These are phyloP conservation scores for Aurifilum marmelostoma DNA, from an alignment of 2,329 filamentous ascomycete genomes.

Conservation along the genomic window DNA sequence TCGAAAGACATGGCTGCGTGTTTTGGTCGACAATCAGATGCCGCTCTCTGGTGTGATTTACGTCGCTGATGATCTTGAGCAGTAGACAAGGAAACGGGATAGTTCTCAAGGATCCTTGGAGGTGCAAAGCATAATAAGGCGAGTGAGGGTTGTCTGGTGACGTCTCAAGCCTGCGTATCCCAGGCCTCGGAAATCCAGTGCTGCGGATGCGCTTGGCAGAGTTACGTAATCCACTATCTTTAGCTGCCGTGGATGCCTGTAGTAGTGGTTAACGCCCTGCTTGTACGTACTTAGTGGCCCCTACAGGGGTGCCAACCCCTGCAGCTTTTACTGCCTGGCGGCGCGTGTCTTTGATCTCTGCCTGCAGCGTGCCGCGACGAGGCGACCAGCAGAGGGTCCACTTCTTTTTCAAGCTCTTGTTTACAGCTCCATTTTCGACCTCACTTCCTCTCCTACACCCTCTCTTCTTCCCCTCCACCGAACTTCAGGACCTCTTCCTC, in stretches of 20 bases:
- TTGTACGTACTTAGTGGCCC: not conserved
- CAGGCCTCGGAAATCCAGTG: conserved; percentile 5
- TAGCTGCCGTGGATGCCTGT: not conserved
- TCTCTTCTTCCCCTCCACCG: not conserved
- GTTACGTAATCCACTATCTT: conserved; percentile 19
- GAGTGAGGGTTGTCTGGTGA: conserved; percentile 21
- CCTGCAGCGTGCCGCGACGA: conserved; percentile 11
- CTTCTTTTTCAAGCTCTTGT: conserved; percentile 28
- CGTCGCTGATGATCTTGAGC: not conserved
- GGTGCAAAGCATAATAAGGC: not conserved
- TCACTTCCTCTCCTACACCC: not conserved
- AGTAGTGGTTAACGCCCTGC: not conserved
- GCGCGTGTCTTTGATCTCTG: conserved; percentile 5
- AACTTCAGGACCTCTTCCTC: conserved; percentile 31
- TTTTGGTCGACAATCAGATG: not conserved
- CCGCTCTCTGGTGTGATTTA: not conserved
- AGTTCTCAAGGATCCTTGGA: not conserved
- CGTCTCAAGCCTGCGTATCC: conserved; percentile 14
- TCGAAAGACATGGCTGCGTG: conserved; percentile 81
- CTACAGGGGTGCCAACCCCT: not conserved
- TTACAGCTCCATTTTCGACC: conserved; percentile 21
- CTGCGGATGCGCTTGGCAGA: not conserved
- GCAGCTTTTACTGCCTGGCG: not conserved
- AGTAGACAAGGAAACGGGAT: not conserved
- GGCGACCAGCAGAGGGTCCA: not conserved